These are phyloP conservation scores for Abelmoschus esculentus DNA, from an alignment of 345 rosid species.

Conservation along the genomic window DNA sequence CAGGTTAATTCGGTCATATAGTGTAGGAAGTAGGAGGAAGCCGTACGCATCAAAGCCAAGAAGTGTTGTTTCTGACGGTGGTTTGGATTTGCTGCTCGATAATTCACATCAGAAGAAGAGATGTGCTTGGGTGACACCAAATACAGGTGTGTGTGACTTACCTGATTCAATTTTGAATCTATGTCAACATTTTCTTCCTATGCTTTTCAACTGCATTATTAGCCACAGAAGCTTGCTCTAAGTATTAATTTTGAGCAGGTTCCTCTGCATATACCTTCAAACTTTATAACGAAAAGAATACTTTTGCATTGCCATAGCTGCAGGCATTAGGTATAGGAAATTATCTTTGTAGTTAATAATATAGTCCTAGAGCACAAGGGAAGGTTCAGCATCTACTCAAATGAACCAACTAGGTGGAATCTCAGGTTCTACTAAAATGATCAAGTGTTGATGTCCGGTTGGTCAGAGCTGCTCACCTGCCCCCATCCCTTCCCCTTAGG, in stretches of 20 bases:
- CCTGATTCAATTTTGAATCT: too few species aligned
- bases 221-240: background rate
- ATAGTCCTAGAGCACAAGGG: background rate
- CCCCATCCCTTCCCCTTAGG: too few species aligned
- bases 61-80: constrained; percentile 66
- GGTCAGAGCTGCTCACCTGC: too few species aligned
- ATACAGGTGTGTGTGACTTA: constrained; percentile 40
- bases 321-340: background rate
- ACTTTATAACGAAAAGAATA: background rate
- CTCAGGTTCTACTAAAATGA: background rate
- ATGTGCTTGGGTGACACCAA: constrained; percentile 89
- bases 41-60: constrained; percentile 49
- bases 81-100: constrained; percentile 56
- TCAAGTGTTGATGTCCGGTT: too few species aligned
- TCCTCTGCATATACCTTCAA: background rate
- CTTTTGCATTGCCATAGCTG: background rate
- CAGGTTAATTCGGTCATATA: constrained; percentile 48
- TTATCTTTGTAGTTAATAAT: background rate
- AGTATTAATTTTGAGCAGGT: background rate
- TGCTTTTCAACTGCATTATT: background rate
- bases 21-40: constrained; percentile 54
- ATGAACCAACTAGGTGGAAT: background rate
- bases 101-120: constrained; percentile 53
- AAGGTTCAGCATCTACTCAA: background rate
- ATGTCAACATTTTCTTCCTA: background rate